phyloP scores from a whole-genome alignment of 306 rosid genomes.

The Gastrolobium villosum region DNA sequence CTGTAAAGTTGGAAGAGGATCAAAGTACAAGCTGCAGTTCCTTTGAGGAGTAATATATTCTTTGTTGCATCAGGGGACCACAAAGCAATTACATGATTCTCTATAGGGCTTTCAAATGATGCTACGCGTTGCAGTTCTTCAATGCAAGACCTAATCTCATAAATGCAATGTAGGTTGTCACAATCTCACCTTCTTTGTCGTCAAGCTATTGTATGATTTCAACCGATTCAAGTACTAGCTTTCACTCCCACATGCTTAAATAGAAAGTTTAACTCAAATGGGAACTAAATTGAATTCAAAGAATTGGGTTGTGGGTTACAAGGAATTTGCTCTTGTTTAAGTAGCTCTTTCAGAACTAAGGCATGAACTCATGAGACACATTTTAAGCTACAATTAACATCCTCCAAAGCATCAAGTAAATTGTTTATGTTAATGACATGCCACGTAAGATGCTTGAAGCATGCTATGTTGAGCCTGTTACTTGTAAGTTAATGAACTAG shows the following conservation, averaged over 20 bases:
- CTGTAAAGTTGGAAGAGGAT: constrained; percentile 45
- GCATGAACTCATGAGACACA: neutral
- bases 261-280: constrained; percentile 47
- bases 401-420: neutral
- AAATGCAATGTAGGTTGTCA: constrained; percentile 61
- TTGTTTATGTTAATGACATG: constrained; percentile 25
- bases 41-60: constrained; percentile 58
- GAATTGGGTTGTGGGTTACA: constrained; percentile 39
- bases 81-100: constrained; percentile 56
- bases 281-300: constrained; percentile 50
- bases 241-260: constrained; percentile 48
- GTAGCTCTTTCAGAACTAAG: neutral
- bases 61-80: constrained; percentile 64
- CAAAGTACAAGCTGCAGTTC: constrained; percentile 48
- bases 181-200: constrained; percentile 54
- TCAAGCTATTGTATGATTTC: constrained; percentile 52
- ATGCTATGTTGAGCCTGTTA: neutral
- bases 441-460: constrained; percentile 40
- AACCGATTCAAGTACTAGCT: constrained; percentile 47
- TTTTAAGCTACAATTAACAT: constrained; percentile 30
- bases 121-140: constrained; percentile 57
- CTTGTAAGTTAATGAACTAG: neutral
- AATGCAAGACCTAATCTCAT: constrained; percentile 72
- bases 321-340: constrained; percentile 33
- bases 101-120: constrained; percentile 55